phyloP scores from a whole-genome alignment of 2,329 filamentous ascomycete species.

The Xylaria sp. region DNA sequence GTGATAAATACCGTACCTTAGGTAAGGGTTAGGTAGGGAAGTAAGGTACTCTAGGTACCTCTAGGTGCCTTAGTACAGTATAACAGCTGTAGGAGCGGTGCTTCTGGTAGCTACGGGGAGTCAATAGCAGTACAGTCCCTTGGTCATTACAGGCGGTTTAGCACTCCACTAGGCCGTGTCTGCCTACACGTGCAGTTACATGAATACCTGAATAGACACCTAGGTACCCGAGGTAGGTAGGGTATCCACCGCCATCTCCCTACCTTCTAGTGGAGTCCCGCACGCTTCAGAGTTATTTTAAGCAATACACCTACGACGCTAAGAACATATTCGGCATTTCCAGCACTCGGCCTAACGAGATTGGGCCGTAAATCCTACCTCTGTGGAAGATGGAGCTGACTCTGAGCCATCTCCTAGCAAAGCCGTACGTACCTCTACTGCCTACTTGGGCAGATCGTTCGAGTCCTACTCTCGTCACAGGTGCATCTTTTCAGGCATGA shows the following conservation, averaged over 20 bases:
- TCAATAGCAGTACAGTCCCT: not conserved
- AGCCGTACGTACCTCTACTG: not conserved
- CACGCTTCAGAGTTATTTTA: conserved; percentile 35
- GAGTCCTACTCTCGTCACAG: conserved; percentile 6
- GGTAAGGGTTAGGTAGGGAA: conserved; percentile 16
- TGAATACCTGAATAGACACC: not conserved
- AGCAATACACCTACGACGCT: conserved; percentile 17
- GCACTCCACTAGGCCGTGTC: not conserved
- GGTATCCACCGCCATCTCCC: not conserved
- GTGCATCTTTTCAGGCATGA: not conserved
- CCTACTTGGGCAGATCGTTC: not conserved
- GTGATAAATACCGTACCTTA: conserved; percentile 32
- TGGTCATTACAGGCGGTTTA: not conserved
- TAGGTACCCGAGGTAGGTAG: not conserved
- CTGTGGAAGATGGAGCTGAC: conserved; percentile 26
- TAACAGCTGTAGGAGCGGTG: not conserved
- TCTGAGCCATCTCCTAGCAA: conserved; percentile 5
- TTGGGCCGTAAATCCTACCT: conserved; percentile 28
- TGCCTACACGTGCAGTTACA: not conserved
- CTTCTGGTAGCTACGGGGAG: not conserved
- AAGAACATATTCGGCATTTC: conserved; percentile 14
- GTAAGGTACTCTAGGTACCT: conserved; percentile 14
- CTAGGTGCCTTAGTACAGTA: not conserved
- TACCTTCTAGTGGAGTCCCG: conserved; percentile 17
- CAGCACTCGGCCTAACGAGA: conserved; percentile 30